phyloP scores from a whole-genome alignment of 1,139 yeast species.

The Yamadazyma epiphylla region DNA sequence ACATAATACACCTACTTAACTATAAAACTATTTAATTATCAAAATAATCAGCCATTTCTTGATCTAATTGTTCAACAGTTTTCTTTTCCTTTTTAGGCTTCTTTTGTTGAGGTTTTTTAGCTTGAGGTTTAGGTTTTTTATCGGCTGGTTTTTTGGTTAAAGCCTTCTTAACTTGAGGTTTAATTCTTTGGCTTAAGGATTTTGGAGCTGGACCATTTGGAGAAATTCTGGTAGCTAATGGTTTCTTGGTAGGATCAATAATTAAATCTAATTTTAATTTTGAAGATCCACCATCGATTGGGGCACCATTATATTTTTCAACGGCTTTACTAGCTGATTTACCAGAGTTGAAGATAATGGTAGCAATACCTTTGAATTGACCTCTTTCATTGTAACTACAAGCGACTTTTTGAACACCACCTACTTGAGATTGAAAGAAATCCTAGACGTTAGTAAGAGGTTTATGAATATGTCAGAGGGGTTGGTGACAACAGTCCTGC shows the following conservation, averaged over 20 bases:
- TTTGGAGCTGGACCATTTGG: slow-evolving; percentile 36
- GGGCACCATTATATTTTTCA: slow-evolving; percentile 84
- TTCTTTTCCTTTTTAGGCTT: slow-evolving; percentile 57
- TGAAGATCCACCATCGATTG: slow-evolving; percentile 83
- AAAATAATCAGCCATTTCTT: slow-evolving; percentile 89
- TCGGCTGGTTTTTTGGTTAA: slow-evolving; percentile 21
- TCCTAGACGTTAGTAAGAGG: slow-evolving; percentile 48
- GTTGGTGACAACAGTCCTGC: no score
- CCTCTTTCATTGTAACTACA: slow-evolving; percentile 86
- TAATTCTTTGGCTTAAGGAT: slow-evolving; percentile 15
- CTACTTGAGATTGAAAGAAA: slow-evolving; percentile 83
- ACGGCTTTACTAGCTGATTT: slow-evolving; percentile 72
- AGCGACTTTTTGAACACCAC: slow-evolving; percentile 71
- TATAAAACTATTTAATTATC: slow-evolving; percentile 15
- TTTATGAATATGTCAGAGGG: background rate
- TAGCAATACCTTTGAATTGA: slow-evolving; percentile 87
- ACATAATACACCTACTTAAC: background rate
- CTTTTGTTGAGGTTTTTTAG: slow-evolving; percentile 22
- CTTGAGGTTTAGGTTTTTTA: slow-evolving; percentile 12
- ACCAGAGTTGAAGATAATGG: slow-evolving; percentile 67
- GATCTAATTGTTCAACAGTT: slow-evolving; percentile 86
- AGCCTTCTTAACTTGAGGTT: slow-evolving; percentile 24
- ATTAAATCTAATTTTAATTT: slow-evolving; percentile 81
- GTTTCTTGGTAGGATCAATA: slow-evolving; percentile 78
- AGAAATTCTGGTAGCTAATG: slow-evolving; percentile 68